Base-by-base conservation (phyloP, 1,284 basidiomycete genomes). In the Cryptococcus sp. region DNA sequence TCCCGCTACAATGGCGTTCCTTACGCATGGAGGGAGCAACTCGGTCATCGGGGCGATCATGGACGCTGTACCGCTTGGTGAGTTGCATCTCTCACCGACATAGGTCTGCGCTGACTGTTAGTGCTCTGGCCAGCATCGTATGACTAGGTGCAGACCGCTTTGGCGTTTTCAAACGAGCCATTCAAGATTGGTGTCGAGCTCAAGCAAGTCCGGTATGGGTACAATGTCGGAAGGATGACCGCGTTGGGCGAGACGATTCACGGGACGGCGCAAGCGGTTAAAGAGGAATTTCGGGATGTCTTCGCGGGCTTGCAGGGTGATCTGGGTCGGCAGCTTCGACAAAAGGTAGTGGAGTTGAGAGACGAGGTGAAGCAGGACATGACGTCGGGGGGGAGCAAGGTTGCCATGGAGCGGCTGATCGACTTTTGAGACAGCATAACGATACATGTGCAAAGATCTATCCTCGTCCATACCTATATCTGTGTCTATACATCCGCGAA, bases 51-150 rank as follows among this genome's bases (percentile, higher is more conserved):
- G 21, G 18, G 42, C 26, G 3, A 34, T 43, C 11, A 7, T 11
- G 10, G 18, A 43, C 32, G 43, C 18, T 19, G 34, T 36, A 22
- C 43, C 33, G 2, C 19, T 45, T 9, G 34, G 43, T 45, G 19
- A 14, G 43, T 37, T 3, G 4, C 6, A 18, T 10, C 25, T 18
- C 19, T 3, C 43, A 6, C 23, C 21, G 14, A 22, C 32, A 25
- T 16, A 4, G 19, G 43, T 21, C n/a, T 16, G 28, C n/a, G n/a
- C 34, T 36, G 5, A 37, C 5, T 5, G 11, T 4, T 21, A 43
- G 43, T 45, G 12, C n/a, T 45, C 22, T 45, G 34, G 32, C 43
- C 34, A 4, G 34, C 32, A 11, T 18, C 42, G 33, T 37, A 45
- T 25, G 32, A 45, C 18, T 33, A 45, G n/a, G 33, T 36, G 2